Conservation (phyloP, 2,329 filamentous ascomycete genomes). For the Ceratocystiopsis brevicomis region DNA sequence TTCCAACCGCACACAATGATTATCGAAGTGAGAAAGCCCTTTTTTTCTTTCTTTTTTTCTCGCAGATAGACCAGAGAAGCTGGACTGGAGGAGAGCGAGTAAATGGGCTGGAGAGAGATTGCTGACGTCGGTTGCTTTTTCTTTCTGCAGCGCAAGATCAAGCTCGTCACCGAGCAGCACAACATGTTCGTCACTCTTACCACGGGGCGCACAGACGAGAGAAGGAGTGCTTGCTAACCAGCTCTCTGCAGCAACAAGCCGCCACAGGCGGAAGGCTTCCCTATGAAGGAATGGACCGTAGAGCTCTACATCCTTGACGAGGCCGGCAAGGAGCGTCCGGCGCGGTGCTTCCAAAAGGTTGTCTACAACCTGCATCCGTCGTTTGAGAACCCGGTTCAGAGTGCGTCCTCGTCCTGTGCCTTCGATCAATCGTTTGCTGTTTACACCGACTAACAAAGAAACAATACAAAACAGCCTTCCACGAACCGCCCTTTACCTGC, state of each 20-base stretch:
- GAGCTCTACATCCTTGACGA: slow-evolving; percentile 71
- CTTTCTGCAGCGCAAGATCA: slow-evolving; percentile 58
- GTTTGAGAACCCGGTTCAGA: slow-evolving; percentile 71
- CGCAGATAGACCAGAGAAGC: too few species aligned
- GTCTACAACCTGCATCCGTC: slow-evolving; percentile 87
- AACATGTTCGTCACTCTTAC: slow-evolving; percentile 43
- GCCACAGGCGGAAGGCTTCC: slow-evolving; percentile 68
- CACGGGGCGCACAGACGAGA: too few species aligned
- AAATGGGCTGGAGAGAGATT: too few species aligned
- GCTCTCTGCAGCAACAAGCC: slow-evolving; percentile 46
- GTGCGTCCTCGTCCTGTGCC: slow-evolving; percentile 38
- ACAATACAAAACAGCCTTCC: slow-evolving; percentile 41
- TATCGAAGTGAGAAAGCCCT: slow-evolving; percentile 15
- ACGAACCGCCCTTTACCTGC: slow-evolving; percentile 72
- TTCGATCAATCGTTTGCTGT: too few species aligned
- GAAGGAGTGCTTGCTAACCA: not conserved
- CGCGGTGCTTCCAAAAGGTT: slow-evolving; percentile 77
- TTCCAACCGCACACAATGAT: slow-evolving; percentile 15
- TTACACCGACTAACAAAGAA: not conserved
- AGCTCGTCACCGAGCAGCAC: slow-evolving; percentile 81
- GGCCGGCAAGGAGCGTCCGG: slow-evolving; percentile 64
- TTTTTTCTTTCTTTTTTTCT: too few species aligned
- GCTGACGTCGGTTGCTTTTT: too few species aligned
- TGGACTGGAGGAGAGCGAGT: not conserved
- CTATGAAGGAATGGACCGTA: slow-evolving; percentile 84